A percentile compares a stretch with the other conserved stretches of the same genome.
Conservation (phyloP, 192 early-diverging fungal species). For the Entophlyctis luteolus region DNA sequence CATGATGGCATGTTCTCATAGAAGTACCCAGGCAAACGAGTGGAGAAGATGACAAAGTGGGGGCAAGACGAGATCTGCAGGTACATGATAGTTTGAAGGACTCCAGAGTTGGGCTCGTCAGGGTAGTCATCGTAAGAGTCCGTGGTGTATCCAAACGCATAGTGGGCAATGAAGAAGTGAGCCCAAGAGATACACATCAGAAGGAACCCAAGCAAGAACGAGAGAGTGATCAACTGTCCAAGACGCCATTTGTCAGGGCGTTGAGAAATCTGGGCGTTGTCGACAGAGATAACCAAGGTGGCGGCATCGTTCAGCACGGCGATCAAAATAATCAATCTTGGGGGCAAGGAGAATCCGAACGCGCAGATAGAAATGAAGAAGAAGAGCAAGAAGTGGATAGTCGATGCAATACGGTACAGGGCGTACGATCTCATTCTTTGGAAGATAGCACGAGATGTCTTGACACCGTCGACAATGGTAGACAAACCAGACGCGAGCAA, state of each 20-base stretch:
- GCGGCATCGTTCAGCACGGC: constrained; percentile 86
- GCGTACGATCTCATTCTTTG: constrained; percentile 92
- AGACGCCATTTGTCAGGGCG: constrained; percentile 93
- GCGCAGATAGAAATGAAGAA: constrained; percentile 87
- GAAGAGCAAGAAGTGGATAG: constrained; percentile 90
- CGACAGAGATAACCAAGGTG: constrained; percentile 81
- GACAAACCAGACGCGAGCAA: constrained; percentile 82
- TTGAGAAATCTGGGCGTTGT: constrained; percentile 87
- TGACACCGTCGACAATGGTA: constrained; percentile 89
- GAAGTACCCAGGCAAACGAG: constrained; percentile 81
- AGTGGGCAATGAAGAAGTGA: constrained; percentile 75
- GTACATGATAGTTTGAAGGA: constrained; percentile 48
- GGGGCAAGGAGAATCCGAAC: constrained; percentile 76
- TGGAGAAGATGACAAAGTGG: constrained; percentile 97
- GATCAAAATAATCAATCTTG: constrained; percentile 80
- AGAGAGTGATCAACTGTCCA: constrained; percentile 83
- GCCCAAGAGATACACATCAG: constrained; percentile 76
- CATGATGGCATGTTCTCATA: constrained; percentile 81
- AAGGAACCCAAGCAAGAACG: constrained; percentile 68
- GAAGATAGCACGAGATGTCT: constrained; percentile 88
- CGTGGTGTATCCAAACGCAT: constrained; percentile 33
- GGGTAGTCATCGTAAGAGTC: constrained; percentile 26
- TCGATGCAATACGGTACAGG: constrained; percentile 52
- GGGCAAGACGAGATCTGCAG: constrained; percentile 89
- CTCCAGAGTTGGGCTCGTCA: neutral